Base-by-base conservation (phyloP, 352 stramenopile genomes). In the Pythium rhizo-oryzae region DNA sequence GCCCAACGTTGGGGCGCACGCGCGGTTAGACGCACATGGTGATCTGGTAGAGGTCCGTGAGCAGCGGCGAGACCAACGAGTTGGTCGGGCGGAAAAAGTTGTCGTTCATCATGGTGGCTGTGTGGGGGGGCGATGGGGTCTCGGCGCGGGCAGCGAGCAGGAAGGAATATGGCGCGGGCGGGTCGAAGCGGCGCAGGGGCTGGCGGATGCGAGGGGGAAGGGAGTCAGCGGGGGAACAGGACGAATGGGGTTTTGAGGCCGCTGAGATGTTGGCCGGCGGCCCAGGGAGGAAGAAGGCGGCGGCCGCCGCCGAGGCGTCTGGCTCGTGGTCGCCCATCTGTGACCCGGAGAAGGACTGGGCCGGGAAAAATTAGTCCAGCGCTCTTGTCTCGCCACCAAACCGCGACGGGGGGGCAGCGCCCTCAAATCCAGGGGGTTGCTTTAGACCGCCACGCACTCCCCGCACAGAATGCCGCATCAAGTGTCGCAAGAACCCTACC, bases 41-140 rank as follows among this genome's bases (percentile, higher is more conserved):
- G 76, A 96, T 91, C 82, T 99, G 97, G 83, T 99, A 99, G 65
- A 99, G 85, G 77, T 99, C 98, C 13, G 97, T 99, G 59, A 99
- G 85, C 70, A 99, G 81, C 7, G 97, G 93, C 18, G 85, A 94
- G 44, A 99, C 96, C 55, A 99, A 80, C 60, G 91, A 89, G 77
- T 99, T 99, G n/a, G 88, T 97, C 28, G 94, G 86, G 39, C 77
- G 69, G 58, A 92, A 75, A 16, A 68, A n/a, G 61, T 78, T 75
- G 58, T 72, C 58, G 65, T 78, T 80, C 73, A 77, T 80, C 70
- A 76, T 79, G 13, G n/a, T 81, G 63, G 23, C 21, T 30, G 41
- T n/a, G 41, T 19, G 18, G 43, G 58, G 39, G 24, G 8, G 28
- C 2, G 23, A 24, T 15, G 56, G 25, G 24, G 39, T 41, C 3